Evolutionary conservation across 2,329 filamentous ascomycete species (phyloP).

Genomic region (Sarocladiaceae sp.): DNA sequence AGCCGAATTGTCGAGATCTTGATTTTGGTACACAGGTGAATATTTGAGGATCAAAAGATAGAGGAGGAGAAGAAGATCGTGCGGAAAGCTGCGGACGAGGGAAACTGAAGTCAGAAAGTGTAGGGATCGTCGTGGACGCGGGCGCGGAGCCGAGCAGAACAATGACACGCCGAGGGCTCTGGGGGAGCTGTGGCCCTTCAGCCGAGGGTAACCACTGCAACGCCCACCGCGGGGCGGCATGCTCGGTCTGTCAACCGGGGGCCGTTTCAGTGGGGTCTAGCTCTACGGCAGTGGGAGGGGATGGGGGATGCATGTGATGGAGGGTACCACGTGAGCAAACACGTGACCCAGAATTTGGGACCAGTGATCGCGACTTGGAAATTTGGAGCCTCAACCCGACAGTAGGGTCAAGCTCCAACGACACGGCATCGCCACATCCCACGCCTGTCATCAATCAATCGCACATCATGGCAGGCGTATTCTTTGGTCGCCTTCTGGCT

Average conservation of each 20-base stretch:
- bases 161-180: constrained; percentile 1
- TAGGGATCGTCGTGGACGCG: constrained; percentile 1
- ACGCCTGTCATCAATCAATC: background rate
- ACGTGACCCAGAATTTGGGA: background rate
- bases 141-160: constrained; percentile 4
- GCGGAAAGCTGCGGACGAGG: background rate
- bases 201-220: constrained; percentile 20
- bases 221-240: background rate
- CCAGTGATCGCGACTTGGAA: background rate
- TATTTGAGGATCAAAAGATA: too few relatives aligned
- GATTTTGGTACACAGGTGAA: too few relatives aligned
- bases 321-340: background rate
- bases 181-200: constrained; percentile 10
- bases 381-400: background rate
- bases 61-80: background rate
- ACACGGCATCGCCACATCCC: background rate
- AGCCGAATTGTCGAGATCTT: too few relatives aligned
- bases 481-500: constrained; percentile 31
- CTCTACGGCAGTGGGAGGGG: background rate
- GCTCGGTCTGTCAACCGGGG: background rate
- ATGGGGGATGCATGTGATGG: constrained; percentile 10
- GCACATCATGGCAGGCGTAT: constrained; percentile 29
- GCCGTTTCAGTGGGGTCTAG: background rate
- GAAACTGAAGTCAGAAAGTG: background rate
- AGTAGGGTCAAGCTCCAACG: background rate